Evolutionary conservation across 371 early-diverging fungal genomes (phyloP).

Genomic region (Cladochytrium tenue): DNA sequence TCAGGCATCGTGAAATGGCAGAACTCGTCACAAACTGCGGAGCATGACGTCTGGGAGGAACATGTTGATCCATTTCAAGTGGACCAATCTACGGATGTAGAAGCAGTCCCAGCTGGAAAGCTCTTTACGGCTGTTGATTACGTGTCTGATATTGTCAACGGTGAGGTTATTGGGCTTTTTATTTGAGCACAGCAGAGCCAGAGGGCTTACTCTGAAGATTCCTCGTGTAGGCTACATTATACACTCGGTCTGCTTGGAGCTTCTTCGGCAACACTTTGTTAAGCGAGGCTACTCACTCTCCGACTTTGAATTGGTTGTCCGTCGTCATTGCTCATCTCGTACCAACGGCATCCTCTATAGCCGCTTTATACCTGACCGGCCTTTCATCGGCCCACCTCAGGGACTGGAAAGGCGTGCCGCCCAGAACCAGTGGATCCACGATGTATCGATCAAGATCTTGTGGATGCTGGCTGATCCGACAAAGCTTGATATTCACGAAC

Average conservation of each 20-base stretch:
- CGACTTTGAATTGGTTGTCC: background rate
- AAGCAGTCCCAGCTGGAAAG: background rate
- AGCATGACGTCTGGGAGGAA: background rate
- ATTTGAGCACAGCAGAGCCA: no score
- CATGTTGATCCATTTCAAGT: background rate
- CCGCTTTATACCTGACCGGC: background rate
- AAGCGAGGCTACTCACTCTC: background rate
- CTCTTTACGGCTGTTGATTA: background rate
- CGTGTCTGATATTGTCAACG: background rate
- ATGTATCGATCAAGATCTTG: background rate
- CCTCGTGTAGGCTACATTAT: background rate
- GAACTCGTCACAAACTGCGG: background rate
- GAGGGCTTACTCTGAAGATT: background rate
- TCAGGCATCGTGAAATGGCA: background rate
- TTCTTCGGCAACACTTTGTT: background rate
- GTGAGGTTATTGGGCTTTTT: background rate
- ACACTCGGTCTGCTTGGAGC: background rate
- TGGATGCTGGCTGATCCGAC: background rate
- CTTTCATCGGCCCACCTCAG: background rate
- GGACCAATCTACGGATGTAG: background rate
- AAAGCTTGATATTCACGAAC: background rate
- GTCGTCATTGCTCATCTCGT: background rate
- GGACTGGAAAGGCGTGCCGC: background rate
- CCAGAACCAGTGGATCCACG: background rate
- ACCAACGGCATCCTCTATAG: background rate